Evolutionary conservation across 176 grass and related monocot species (phyloP), one percentile per base, ranked within the genome.

Genomic region (Pontederia paniculata): DNA sequence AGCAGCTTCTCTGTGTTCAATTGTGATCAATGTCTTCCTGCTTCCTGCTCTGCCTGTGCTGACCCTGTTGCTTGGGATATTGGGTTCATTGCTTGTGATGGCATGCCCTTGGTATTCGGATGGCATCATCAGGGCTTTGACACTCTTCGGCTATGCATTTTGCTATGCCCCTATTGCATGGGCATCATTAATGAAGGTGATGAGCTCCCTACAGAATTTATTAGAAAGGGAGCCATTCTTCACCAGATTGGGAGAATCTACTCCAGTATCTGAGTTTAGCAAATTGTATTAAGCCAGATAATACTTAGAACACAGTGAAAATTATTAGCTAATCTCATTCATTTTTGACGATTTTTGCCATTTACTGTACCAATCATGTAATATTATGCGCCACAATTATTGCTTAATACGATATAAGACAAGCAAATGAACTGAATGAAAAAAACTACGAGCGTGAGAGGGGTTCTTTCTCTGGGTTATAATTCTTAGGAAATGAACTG

Each of bases 41-140:
- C 87, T 98, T 67, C 87, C 87, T 0, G 45, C 76, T 28, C 65
- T 93, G 55, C 62, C 88, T 1, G 83, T 98, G 48, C 79, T 98
- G 25, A 93, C 94, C 0, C 28, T 78, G 15, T 88, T 80, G 81
- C 20, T 98, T 10, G 87, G 48, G 6, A 70, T 98, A 37, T n/a
- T 74, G 12, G 83, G 80, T n/a, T 57, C 72, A 28, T 73, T 98
- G 55, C 58, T 84, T 17, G 73, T 88, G 9, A 93, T 93, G 94
- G 94, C 83, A 46, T 98, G 68, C 73, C 94, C 94, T 23, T 98
- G 94, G 94, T 98, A 98, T 74, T 54, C 82, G 18, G 75, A 74
- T 49, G 94, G 94, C 23, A 73, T 84, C 21, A 22, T 68, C 58
- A 82, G 94, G 78, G 81, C 77, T 61, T 80, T 98, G 25, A 61